Base-by-base conservation (phyloP, 2,329 filamentous ascomycete species). In the Bimuria novae-zelandiae region DNA sequence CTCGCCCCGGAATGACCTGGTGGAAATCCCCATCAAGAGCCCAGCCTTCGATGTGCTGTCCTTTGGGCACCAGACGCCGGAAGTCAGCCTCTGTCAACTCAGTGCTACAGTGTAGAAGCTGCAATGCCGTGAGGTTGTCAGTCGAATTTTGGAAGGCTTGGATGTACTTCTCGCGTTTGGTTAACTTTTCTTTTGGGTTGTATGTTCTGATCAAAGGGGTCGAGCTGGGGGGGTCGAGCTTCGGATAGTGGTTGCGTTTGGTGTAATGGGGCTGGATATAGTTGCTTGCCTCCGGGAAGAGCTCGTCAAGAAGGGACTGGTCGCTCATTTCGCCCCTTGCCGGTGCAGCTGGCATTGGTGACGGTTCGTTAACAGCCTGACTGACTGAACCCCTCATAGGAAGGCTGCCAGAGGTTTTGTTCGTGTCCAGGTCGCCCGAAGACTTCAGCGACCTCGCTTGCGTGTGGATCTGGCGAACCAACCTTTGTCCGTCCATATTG, bases 41-140 rank as follows among this genome's bases (percentile, higher is more conserved):
- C 89, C 89, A 92, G 35, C 81, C 81, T 56, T 88, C 84, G 29
- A 92, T 81, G 61, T 89, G 84, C 49, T 78, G 73, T 40, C 84
- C 84, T 62, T 80, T 82, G 1, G 82, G 81, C 4, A 84, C 80
- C 16, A 92, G 73, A 50, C 89, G 85, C 57, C 84, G 80, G 72
- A 93, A 92, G 74, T 93, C 89, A 59, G 81, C 82, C 61, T 87
- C 82, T 17, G 79, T 77, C 37, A 92, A 79, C 17, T 82, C 62
- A 14, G 61, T 72, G 52, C 69, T 72, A 55, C 69, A 72, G 33
- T 83, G 81, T 17, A 77, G 77, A 32, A 92, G 73, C 36, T 86
- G 77, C 35, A 92, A 77, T 62, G 77, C 70, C 1, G 73, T 73
- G 5, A 71, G 64, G 4, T 67, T 52, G 52, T 75, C 64, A 33